Percentiles rank a stretch among this genome's conserved stretches.
phyloP scores from a whole-genome alignment of 78 protist genomes.

The Planoprotostelium fungivorum region DNA sequence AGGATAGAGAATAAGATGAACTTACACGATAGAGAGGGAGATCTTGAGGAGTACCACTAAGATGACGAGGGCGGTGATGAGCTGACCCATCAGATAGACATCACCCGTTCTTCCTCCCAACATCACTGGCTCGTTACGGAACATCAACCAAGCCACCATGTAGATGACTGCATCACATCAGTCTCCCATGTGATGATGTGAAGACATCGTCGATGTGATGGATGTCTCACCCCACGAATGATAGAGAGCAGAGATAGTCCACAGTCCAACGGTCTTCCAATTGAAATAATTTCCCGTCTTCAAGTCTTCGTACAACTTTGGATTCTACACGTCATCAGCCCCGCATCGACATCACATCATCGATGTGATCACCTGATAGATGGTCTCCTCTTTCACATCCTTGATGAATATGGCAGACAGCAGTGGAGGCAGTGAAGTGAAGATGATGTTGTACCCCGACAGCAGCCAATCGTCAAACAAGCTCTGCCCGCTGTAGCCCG shows the following conservation, averaged over 20 bases:
- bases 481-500: slow-evolving; percentile 68
- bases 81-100: background rate
- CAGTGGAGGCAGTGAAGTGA: slow-evolving; percentile 81
- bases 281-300: slow-evolving; percentile 16
- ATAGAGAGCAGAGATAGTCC: slow-evolving; percentile 19
- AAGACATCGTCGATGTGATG: too few relatives aligned
- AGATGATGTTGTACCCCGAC: slow-evolving; percentile 74
- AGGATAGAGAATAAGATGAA: too few relatives aligned
- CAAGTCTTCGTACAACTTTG: slow-evolving; percentile 25
- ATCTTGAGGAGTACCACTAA: background rate
- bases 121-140: background rate
- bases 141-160: background rate
- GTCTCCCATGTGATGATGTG: background rate
- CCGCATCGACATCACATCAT: too few relatives aligned
- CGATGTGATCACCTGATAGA: too few relatives aligned
- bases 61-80: background rate
- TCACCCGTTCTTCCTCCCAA: background rate
- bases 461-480: slow-evolving; percentile 72
- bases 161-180: background rate
- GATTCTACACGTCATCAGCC: too few relatives aligned
- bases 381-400: slow-evolving; percentile 46
- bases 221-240: slow-evolving; percentile 15
- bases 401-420: slow-evolving; percentile 50
- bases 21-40: background rate
- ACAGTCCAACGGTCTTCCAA: background rate